Base-by-base conservation (phyloP, 2,329 filamentous ascomycete genomes). In the Mycosphaerella arachidis region DNA sequence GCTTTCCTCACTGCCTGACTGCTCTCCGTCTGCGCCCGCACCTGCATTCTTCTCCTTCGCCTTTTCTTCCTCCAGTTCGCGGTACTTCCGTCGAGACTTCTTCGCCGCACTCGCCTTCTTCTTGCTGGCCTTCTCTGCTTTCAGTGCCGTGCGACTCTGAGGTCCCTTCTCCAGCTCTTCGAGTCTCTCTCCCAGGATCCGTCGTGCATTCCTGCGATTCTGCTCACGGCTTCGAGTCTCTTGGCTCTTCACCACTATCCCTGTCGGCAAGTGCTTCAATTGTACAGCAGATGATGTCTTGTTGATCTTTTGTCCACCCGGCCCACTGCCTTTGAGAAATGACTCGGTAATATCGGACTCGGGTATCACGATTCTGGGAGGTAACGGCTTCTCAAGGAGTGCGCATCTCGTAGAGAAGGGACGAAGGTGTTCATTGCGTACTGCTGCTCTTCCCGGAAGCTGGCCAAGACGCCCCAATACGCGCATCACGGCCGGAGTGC, bases 241-340 rank as follows among this genome's bases (percentile, higher is more conserved):
- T 76, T 99, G 94, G 58, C 86, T 93, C 78, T 99, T 99, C 64
- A 99, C 85, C 13, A 97, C 92, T 56, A 97, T 86, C 62, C 93
- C 93, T 0, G 92, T 96, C 6, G 93, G 91, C 16, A 89, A 78
- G 75, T 99, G 94, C 67, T 88, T 94, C 37, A 99, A 81, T 74
- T 99, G 94, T 2, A 97, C 93, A 40, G 93, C 93, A 0, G 91
- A 97, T 66, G 87, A 92, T 29, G 94, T 99, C 85, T 99, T 99
- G 78, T 99, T 99, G 78, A 97, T 97, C 74, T 97, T 97, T 73
- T 99, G 94, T 0, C 94, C 94, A 27, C 94, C 94, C 0, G 94
- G 93, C 1, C 94, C 94, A 67, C 86, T 90, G 68, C 94, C 94
- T 73, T 94, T 96, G 62, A 99, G 82, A 76, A 95, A 97, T 46